Percentiles rank a stretch among this genome's conserved stretches.
phyloP scores from a whole-genome alignment of 495 filamentous ascomycete species.

The Lichenothelia convexa region DNA sequence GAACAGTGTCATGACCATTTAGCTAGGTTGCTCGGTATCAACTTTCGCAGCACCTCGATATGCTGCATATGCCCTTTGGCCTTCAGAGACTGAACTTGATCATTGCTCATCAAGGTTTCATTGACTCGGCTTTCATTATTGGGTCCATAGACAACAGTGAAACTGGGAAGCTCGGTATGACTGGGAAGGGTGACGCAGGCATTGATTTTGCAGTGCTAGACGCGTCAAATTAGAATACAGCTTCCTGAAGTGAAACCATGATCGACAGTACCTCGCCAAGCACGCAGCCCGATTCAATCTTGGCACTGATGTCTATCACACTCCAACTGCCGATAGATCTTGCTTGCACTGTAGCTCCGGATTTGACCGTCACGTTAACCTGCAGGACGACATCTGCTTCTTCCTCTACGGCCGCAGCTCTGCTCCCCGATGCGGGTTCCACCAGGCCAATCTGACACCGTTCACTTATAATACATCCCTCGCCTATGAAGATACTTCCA shows the following conservation, averaged over 20 bases:
- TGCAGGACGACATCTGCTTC: too few species aligned
- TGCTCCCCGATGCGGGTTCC: conserved; percentile 3
- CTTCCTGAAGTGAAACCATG: conserved; percentile 1
- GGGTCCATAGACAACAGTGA: conserved; percentile 43
- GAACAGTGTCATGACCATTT: too few species aligned
- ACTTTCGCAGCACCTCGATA: conserved; percentile 40
- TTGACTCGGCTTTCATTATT: conserved; percentile 38
- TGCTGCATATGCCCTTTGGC: conserved; percentile 38
- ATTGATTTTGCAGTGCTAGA: conserved; percentile 34
- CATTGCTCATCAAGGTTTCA: conserved; percentile 15
- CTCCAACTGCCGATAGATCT: conserved; percentile 41
- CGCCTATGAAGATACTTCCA: conserved; percentile 55
- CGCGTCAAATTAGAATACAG: background rate
- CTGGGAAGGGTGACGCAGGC: conserved; percentile 31
- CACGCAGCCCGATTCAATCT: conserved; percentile 40
- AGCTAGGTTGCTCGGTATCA: conserved; percentile 42
- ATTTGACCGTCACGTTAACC: conserved; percentile 32
- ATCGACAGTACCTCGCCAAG: conserved; percentile 39
- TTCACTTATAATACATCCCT: conserved; percentile 8
- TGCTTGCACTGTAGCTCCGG: conserved; percentile 43
- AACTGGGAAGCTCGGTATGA: conserved; percentile 39
- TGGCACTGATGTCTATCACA: conserved; percentile 40
- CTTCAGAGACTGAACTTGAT: conserved; percentile 32
- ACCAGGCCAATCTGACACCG: conserved; percentile 33
- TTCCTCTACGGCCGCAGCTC: too few species aligned